These are phyloP conservation scores for Paratinospora sagittata DNA, from an alignment of 164 flowering plant species.

Conservation along the genomic window DNA sequence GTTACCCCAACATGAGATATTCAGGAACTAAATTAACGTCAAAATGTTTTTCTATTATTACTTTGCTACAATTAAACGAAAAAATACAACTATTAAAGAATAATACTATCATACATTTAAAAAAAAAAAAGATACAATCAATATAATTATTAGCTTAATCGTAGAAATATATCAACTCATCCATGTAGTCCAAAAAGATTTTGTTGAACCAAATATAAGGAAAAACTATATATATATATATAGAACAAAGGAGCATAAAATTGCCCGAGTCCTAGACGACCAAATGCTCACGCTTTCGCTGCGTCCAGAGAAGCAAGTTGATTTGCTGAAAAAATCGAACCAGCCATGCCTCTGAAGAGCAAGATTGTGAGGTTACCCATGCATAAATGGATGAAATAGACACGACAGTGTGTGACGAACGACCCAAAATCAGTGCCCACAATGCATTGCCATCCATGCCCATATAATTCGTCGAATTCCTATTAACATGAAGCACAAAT, in stretches of 20 bases:
- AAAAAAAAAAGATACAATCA: neutral
- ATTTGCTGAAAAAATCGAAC: neutral
- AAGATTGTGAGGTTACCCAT: slow-evolving; percentile 71
- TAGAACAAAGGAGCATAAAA: neutral
- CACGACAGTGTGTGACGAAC: slow-evolving; percentile 77
- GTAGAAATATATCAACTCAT: too few relatives aligned
- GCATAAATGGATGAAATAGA: slow-evolving; percentile 70
- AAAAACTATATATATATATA: too few relatives aligned
- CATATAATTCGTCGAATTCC: slow-evolving; percentile 53
- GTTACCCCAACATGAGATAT: too few relatives aligned
- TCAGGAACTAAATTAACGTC: too few relatives aligned
- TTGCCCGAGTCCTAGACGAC: neutral
- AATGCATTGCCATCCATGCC: slow-evolving; percentile 44
- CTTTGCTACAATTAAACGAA: too few relatives aligned
- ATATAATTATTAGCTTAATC: too few relatives aligned
- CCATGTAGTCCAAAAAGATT: too few relatives aligned
- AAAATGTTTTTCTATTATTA: too few relatives aligned
- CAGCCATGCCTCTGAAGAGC: slow-evolving; percentile 51
- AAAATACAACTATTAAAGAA: too few relatives aligned
- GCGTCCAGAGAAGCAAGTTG: neutral
- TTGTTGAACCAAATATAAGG: neutral
- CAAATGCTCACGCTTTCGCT: neutral
- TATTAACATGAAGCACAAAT: slow-evolving; percentile 19
- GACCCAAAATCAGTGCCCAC: slow-evolving; percentile 88
- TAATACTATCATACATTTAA: too few relatives aligned